A percentile compares a stretch with the other conserved stretches of the same genome.
Evolutionary conservation across 2,329 filamentous ascomycete species (phyloP).

Genomic region (Tolypocladium cylindrosporum): DNA sequence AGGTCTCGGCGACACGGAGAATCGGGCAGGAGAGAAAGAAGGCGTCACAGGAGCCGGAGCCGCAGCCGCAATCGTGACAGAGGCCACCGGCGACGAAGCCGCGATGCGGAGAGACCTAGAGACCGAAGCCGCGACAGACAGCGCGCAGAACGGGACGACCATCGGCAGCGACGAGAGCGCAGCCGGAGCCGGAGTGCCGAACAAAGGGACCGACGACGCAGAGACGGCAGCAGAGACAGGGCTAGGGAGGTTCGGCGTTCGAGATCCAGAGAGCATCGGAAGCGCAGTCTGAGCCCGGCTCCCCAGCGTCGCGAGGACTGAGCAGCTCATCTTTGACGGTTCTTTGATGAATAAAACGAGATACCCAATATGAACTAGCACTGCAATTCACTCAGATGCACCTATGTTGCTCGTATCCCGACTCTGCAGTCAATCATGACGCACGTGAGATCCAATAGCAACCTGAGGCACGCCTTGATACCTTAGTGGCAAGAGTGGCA

Average conservation of each 20-base stretch:
- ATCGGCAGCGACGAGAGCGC: constrained; percentile 5
- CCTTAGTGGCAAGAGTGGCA: not conserved
- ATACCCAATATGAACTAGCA: not conserved
- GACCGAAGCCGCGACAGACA: constrained; percentile 8
- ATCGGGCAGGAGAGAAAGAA: constrained; percentile 18
- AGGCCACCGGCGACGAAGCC: constrained; percentile 19
- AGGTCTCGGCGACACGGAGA: constrained; percentile 20
- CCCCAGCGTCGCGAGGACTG: not conserved
- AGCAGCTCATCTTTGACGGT: not conserved
- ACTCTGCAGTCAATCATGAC: not conserved
- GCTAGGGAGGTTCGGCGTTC: constrained; percentile 13
- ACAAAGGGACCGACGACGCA: constrained; percentile 2
- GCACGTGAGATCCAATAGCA: too few relatives aligned
- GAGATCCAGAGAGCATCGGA: constrained; percentile 9
- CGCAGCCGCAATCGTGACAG: constrained; percentile 16
- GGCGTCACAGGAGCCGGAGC: constrained; percentile 25
- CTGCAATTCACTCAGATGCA: too few relatives aligned
- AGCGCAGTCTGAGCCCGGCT: constrained; percentile 3
- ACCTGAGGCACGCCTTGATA: too few relatives aligned
- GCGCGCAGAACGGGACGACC: constrained; percentile 4
- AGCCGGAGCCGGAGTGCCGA: constrained; percentile 8
- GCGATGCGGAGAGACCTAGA: constrained; percentile 14
- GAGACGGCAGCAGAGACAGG: constrained; percentile 9
- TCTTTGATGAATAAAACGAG: not conserved
- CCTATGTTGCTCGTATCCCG: not conserved